Evolutionary conservation across 192 early-diverging fungal species (phyloP).

Genomic region (Anaeromyces robustus): DNA sequence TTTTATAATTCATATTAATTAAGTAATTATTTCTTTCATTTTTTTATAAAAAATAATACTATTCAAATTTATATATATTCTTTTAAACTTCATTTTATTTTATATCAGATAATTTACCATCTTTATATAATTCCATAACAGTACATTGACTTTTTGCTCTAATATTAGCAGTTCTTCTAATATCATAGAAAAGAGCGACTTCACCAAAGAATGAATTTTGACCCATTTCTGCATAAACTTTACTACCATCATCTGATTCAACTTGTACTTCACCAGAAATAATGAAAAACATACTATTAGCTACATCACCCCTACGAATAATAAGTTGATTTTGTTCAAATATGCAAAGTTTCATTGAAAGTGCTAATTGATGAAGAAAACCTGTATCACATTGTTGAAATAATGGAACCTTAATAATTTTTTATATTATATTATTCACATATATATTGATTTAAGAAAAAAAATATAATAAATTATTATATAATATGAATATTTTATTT

Average conservation of each 20-base stretch:
- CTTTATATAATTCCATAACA: slow-evolving; percentile 29
- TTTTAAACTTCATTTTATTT: too few species aligned
- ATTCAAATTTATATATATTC: too few species aligned
- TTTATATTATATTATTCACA: neutral
- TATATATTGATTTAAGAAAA: too few species aligned
- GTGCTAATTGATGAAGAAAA: slow-evolving; percentile 30
- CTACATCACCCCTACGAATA: slow-evolving; percentile 24
- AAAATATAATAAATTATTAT: too few species aligned
- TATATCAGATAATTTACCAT: too few species aligned
- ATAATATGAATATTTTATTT: too few species aligned
- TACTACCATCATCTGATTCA: slow-evolving; percentile 23
- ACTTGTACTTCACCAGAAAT: slow-evolving; percentile 32
- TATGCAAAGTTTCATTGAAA: slow-evolving; percentile 18
- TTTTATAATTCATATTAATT: too few species aligned
- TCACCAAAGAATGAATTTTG: slow-evolving; percentile 29
- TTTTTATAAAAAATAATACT: too few species aligned
- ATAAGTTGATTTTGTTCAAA: slow-evolving; percentile 17
- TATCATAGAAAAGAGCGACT: slow-evolving; percentile 34
- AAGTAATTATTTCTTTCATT: too few species aligned
- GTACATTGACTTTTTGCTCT: slow-evolving; percentile 17
- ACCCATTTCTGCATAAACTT: slow-evolving; percentile 23
- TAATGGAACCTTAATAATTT: slow-evolving; percentile 18
- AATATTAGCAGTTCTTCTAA: slow-evolving; percentile 32
- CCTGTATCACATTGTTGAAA: slow-evolving; percentile 22
- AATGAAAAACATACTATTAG: slow-evolving; percentile 30